Conservation (phyloP, 1,284 basidiomycete genomes). For the Golubevia sp. region DNA sequence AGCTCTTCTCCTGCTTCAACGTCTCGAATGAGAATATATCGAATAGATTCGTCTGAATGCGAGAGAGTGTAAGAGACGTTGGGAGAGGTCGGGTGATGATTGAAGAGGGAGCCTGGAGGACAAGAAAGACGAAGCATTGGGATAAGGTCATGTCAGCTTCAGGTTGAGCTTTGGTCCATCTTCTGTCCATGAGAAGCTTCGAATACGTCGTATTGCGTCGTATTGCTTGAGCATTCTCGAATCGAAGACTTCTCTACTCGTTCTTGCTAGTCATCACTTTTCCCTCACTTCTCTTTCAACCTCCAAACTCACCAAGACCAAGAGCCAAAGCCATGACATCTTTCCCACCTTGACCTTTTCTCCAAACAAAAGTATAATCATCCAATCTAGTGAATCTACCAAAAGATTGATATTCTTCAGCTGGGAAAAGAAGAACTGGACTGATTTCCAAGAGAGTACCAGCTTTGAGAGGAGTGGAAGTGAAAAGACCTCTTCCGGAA, state of each 20-base stretch:
- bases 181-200: no score
- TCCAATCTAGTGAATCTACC: conserved; percentile 72
- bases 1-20: conserved; percentile 74
- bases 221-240: neutral
- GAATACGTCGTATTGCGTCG: no score
- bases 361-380: conserved; percentile 82
- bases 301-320: conserved; percentile 72
- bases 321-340: conserved; percentile 83
- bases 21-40: conserved; percentile 69
- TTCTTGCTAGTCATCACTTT: neutral
- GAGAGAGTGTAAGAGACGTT: conserved; percentile 73
- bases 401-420: conserved; percentile 64
- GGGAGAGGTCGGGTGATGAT: conserved; percentile 70
- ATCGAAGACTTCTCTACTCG: neutral
- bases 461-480: conserved; percentile 56
- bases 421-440: conserved; percentile 79
- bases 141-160: no score
- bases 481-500: conserved; percentile 1
- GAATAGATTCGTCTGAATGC: conserved; percentile 68
- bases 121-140: neutral
- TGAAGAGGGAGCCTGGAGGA: conserved; percentile 75
- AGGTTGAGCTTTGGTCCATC: no score
- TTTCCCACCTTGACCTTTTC: conserved; percentile 64
- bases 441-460: conserved; percentile 78
- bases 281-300: neutral